Evolutionary conservation across 108 stramenopile genomes (phyloP).

Genomic region (Cyclotella baltica): DNA sequence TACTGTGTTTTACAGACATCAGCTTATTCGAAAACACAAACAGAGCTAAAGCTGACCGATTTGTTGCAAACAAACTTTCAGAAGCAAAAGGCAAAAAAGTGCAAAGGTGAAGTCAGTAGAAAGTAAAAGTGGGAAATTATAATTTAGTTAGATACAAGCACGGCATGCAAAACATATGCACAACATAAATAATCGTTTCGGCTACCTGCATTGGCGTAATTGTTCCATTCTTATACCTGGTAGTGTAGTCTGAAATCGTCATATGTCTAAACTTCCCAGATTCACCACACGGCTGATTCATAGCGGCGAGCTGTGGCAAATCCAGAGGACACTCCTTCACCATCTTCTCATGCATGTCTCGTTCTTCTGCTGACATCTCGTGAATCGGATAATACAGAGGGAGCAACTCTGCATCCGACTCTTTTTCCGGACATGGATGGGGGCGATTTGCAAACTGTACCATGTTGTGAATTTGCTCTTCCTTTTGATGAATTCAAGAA

Average conservation of each 20-base stretch:
- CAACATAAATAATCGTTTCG: conserved; percentile 26
- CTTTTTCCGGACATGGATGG: background rate
- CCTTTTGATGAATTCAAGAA: conserved; percentile 11
- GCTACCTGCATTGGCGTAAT: conserved; percentile 36
- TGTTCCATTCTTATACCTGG: conserved; percentile 22
- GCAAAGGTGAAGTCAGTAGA: no score
- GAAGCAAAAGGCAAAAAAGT: no score
- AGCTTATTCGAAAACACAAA: no score
- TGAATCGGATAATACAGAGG: conserved; percentile 57
- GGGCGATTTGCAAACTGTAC: conserved; percentile 7
- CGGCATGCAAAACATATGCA: no score
- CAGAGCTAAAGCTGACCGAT: no score
- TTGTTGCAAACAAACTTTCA: no score
- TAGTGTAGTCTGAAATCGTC: conserved; percentile 43
- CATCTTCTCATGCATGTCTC: conserved; percentile 18
- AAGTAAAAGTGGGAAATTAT: no score
- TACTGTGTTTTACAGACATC: no score
- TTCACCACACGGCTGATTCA: conserved; percentile 9
- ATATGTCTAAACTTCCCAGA: conserved; percentile 26
- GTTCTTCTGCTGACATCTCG: conserved; percentile 33
- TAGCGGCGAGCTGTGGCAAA: background rate
- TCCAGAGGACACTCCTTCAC: conserved; percentile 20
- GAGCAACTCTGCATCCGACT: background rate
- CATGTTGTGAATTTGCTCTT: conserved; percentile 16
- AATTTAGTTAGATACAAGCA: no score